Percentiles rank a stretch among this genome's conserved stretches.
These are phyloP conservation scores for Globisporangium mamillatum DNA, from an alignment of 352 stramenopile genomes.

Conservation along the genomic window DNA sequence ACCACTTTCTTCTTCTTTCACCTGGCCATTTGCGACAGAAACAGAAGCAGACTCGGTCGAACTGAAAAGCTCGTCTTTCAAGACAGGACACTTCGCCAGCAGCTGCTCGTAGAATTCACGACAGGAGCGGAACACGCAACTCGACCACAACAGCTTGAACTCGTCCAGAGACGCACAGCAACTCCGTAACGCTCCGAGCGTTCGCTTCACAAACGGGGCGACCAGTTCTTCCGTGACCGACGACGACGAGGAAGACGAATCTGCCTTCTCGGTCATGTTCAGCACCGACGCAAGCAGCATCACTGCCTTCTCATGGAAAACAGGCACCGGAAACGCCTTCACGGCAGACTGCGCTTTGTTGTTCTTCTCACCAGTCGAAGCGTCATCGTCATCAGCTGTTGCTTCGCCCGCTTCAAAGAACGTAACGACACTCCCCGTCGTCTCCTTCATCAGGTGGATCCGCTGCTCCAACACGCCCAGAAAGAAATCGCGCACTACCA, in stretches of 20 bases:
- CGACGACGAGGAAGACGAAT: slow-evolving; percentile 13
- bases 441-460: slow-evolving; percentile 28
- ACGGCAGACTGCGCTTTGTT: slow-evolving; percentile 24
- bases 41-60: background rate
- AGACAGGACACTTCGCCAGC: slow-evolving; percentile 35
- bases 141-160: slow-evolving; percentile 67
- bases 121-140: slow-evolving; percentile 47
- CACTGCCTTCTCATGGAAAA: slow-evolving; percentile 62
- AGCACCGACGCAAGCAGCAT: slow-evolving; percentile 55
- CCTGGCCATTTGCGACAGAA: background rate
- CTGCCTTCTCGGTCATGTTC: slow-evolving; percentile 43
- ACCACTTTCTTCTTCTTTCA: background rate
- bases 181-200: slow-evolving; percentile 37
- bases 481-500: slow-evolving; percentile 65
- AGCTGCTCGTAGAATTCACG: slow-evolving; percentile 62
- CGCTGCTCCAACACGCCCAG: slow-evolving; percentile 36
- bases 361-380: slow-evolving; percentile 3
- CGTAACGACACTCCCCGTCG: slow-evolving; percentile 28
- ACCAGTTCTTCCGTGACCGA: slow-evolving; percentile 22
- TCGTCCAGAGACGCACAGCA: slow-evolving; percentile 49
- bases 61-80: slow-evolving; percentile 26
- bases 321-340: slow-evolving; percentile 44
- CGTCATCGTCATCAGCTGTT: slow-evolving; percentile 20
- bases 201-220: slow-evolving; percentile 43
- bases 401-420: slow-evolving; percentile 33